Conservation (phyloP, 768 basidiomycete genomes). For the Leccinum uliginosum region DNA sequence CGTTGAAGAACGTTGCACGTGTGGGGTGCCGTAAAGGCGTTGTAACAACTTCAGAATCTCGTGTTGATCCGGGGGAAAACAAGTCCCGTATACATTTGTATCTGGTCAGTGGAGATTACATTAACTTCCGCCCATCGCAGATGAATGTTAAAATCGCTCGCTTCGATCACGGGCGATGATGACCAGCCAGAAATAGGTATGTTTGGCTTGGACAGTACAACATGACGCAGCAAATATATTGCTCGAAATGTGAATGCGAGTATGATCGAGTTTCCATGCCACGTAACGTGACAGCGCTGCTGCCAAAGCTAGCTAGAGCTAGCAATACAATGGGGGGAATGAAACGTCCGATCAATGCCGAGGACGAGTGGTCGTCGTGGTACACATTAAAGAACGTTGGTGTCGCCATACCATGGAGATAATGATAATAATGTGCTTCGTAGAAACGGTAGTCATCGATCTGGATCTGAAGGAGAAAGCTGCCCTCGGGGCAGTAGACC, state of each 20-base stretch:
- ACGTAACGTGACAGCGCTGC: constrained; percentile 12
- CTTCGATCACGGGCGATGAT: not conserved
- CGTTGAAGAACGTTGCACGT: not conserved
- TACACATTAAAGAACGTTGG: constrained; percentile 13
- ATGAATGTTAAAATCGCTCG: not conserved
- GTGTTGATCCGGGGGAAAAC: not conserved
- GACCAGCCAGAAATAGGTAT: not conserved
- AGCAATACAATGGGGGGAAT: constrained; percentile 16
- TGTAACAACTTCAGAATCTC: not conserved
- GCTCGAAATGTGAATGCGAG: constrained; percentile 3
- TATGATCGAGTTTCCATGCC: constrained; percentile 1
- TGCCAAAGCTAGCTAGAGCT: constrained; percentile 7
- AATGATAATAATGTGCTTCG: not conserved
- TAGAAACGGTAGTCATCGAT: constrained; percentile 4
- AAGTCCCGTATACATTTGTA: not conserved
- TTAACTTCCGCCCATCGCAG: not conserved
- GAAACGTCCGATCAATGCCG: not conserved
- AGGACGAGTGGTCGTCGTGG: constrained; percentile 3
- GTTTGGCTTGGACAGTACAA: not conserved
- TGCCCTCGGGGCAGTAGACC: constrained; percentile 8
- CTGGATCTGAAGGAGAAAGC: not conserved
- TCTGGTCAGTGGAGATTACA: constrained; percentile 6
- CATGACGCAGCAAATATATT: not conserved
- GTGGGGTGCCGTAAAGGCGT: not conserved
- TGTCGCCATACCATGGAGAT: constrained; percentile 2